These are phyloP conservation scores for Neurospora sp. DNA, from an alignment of 495 filamentous ascomycete species.

Conservation along the genomic window DNA sequence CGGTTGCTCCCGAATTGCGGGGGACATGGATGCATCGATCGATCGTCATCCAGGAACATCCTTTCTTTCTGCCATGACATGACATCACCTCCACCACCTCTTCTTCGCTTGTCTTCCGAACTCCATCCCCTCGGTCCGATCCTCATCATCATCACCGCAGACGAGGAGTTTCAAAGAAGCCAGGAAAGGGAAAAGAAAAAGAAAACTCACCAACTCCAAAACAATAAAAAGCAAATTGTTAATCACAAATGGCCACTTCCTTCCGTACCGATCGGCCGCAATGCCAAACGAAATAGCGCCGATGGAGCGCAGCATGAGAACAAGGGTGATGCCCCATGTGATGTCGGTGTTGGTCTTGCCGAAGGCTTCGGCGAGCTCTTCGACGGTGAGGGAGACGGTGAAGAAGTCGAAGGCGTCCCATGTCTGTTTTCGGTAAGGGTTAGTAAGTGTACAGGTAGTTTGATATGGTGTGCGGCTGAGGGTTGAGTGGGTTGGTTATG, in stretches of 20 bases:
- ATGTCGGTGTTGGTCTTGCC: conserved; percentile 61
- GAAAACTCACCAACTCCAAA: conserved; percentile 52
- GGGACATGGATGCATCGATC: not conserved
- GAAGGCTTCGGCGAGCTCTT: conserved; percentile 57
- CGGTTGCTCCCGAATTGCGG: not conserved
- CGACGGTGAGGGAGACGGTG: conserved; percentile 69
- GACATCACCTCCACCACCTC: not conserved
- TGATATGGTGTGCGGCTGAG: not conserved
- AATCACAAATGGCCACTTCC: conserved; percentile 81
- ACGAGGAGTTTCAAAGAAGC: not conserved
- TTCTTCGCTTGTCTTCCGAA: not conserved
- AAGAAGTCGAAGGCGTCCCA: conserved; percentile 94
- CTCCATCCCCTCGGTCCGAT: too few species aligned
- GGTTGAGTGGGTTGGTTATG: not conserved
- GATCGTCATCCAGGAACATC: not conserved
- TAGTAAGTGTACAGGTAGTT: not conserved
- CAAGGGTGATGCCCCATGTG: conserved; percentile 84
- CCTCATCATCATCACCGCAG: not conserved
- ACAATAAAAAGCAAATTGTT: conserved; percentile 77
- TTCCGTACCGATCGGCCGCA: conserved; percentile 70
- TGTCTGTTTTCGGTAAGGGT: conserved; percentile 29
- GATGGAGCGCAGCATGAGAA: conserved; percentile 70
- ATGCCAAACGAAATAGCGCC: conserved; percentile 69
- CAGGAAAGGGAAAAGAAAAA: not conserved
- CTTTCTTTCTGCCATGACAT: not conserved